phyloP scores from a whole-genome alignment of 305 asterid genomes.

The Fraxinus ornus region DNA sequence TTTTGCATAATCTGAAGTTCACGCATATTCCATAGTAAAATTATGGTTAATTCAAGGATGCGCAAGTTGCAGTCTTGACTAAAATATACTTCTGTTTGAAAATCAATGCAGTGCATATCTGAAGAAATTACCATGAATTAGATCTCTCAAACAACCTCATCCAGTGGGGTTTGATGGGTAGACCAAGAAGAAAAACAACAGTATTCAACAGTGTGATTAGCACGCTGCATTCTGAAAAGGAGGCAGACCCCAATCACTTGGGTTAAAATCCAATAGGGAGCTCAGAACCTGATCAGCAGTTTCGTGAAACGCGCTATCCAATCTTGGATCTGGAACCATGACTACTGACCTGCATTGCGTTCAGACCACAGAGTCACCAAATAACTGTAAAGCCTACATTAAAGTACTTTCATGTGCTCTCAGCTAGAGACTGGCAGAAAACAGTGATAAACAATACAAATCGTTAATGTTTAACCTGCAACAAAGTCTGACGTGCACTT shows the following conservation, averaged over 20 bases:
- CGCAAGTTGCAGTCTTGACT: not conserved
- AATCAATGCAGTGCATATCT: not conserved
- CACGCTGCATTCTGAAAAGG: constrained; percentile 50
- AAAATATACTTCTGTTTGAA: not conserved
- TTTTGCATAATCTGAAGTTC: not conserved
- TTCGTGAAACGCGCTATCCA: constrained; percentile 64
- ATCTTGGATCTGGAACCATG: constrained; percentile 91
- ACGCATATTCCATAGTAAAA: not conserved
- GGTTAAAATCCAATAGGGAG: constrained; percentile 71
- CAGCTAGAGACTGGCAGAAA: not conserved
- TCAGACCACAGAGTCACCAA: constrained; percentile 8
- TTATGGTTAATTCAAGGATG: not conserved
- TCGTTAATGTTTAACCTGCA: not conserved
- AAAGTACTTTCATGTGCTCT: not conserved
- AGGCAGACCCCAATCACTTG: constrained; percentile 81
- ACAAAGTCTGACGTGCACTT: not conserved
- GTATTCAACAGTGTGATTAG: constrained; percentile 17
- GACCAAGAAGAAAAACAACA: constrained; percentile 1
- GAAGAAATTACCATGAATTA: not conserved
- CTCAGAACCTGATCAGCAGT: constrained; percentile 74
- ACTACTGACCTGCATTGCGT: constrained; percentile 68
- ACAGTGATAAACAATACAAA: not conserved
- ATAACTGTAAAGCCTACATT: not conserved
- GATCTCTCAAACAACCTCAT: not conserved
- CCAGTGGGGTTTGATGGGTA: constrained; percentile 1